Evolutionary conservation across 2,329 filamentous ascomycete genomes (phyloP).

Genomic region (Lasiodiplodia sp.): DNA sequence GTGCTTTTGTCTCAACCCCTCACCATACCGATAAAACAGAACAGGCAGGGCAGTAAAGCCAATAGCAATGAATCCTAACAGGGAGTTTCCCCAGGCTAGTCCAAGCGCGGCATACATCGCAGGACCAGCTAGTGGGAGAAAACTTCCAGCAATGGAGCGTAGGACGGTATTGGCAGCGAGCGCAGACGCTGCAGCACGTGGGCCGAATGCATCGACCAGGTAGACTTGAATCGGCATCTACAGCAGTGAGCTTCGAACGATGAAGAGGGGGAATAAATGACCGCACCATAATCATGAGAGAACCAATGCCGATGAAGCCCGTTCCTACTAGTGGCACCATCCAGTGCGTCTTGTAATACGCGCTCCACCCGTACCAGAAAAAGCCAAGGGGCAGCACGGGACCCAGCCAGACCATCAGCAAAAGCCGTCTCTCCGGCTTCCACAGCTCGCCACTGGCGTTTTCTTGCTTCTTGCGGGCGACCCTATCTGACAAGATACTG

Average conservation of each 20-base stretch:
- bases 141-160: slow-evolving; percentile 31
- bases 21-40: slow-evolving; percentile 74
- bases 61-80: slow-evolving; percentile 74
- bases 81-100: slow-evolving; percentile 37
- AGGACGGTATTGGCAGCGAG: slow-evolving; percentile 41
- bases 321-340: not conserved
- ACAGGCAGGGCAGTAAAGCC: slow-evolving; percentile 73
- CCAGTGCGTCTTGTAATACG: not conserved
- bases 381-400: slow-evolving; percentile 45
- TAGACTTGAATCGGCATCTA: slow-evolving; percentile 41
- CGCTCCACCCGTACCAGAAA: slow-evolving; percentile 50
- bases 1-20: slow-evolving; percentile 49
- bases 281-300: not conserved
- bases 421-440: slow-evolving; percentile 30
- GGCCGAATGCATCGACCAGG: slow-evolving; percentile 44
- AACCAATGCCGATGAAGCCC: too few species aligned
- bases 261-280: not conserved
- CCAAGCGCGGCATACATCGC: slow-evolving; percentile 32
- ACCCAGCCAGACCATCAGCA: slow-evolving; percentile 30
- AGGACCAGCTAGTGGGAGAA: slow-evolving; percentile 36
- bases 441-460: not conserved
- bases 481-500: slow-evolving; percentile 12
- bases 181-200: slow-evolving; percentile 44
- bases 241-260: not conserved
- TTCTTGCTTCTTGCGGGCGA: slow-evolving; percentile 16